Base-by-base conservation (phyloP, 306 rosid genomes). In the Lotus japonicus region DNA sequence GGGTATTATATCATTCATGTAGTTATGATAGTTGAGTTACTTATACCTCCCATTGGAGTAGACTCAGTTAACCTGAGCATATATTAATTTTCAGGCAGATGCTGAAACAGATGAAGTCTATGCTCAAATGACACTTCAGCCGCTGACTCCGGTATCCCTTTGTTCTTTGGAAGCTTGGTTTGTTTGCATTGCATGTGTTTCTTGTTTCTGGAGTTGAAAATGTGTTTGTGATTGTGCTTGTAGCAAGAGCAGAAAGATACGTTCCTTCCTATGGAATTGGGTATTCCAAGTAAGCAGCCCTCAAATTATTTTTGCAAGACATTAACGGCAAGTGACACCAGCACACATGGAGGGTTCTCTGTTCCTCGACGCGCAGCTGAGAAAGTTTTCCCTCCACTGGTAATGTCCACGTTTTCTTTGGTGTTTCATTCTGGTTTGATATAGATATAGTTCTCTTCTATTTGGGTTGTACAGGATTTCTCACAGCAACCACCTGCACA, bases 321-420 rank as follows among this genome's bases (percentile, higher is more conserved):
- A 58, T 71, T 89, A 80, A 89, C 96, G 2, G 96, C 96, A 0
- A 89, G 96, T 67, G 96, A 89, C 78, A 89, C 96, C 12, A 89
- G 96, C 71, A 89, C 96, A 19, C 96, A 89, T 74, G 96, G 96
- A 77, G 96, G 96, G 45, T 89, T 89, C 76, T 89, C 96, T 54
- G 96, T 89, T 79, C 96, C 96, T 70, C 96, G 96, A 60, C 96
- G 96, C 62, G 96, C 96, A 2, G 96, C 96, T 4, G 96, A 89
- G 80, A 89, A 89, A 89, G 96, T 89, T 74, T 89, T 89, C 50
- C 94, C 94, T 74, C 96, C 94, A 0, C 79, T 89, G 86, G 94
- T 87, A 85, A 36, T 39, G 59, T 73, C 42, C 53, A 2, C 64
- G 11, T 36, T 51, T 61, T 6, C 50, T 49, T 66, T 70, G 17